Evolutionary conservation across 345 rosid species (phyloP), one percentile per base, ranked within the genome.

Genomic region (Rhodamnia rubescens): DNA sequence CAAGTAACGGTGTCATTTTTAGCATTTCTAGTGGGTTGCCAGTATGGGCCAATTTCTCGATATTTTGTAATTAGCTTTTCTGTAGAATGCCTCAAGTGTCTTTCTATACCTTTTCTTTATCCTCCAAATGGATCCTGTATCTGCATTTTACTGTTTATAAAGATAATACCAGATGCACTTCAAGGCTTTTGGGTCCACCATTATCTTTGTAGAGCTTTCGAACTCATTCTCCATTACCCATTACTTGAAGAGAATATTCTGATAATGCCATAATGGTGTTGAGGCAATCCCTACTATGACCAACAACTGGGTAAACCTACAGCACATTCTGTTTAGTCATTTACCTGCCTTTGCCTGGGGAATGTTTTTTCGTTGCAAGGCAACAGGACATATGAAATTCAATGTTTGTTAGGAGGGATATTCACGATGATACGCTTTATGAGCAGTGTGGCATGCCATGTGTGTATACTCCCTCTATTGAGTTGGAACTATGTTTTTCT

Each of bases 1-100:
- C 87, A 97, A 96, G 94, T 96, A 89, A 91, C 84, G 89, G 85
- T 86, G 53, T 84, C 75, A 36, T 85, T 24, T 88, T 87, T 55
- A 78, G 44, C 42, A 59, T 53, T 84, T 52, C 52, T 69, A 84
- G 90, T 75, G 42, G 61, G 56, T 50, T 83, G 59, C 74, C 87
- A 83, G 83, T 87, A 74, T 53, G 61, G 86, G 82, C 56, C 78
- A 81, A 51, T 53, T 44, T 47, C 53, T 50, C 18, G 61, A 82
- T 85, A 69, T 52, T 42, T 49, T 82, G 49, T 87, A 15, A 49
- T 57, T 85, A 85, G 85, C 27, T 83, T 49, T 82, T 82, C 40
- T 82, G 53, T 82, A 74, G 83, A 85, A 83, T 85, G 85, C 40
- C 47, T 83, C 86, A 82, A 83, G 24, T 83, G 81, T 61, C 86